Percentiles rank a stretch among this genome's conserved stretches.
Conservation (phyloP, 257 asterid genomes). For the Przewalskia tangutica region DNA sequence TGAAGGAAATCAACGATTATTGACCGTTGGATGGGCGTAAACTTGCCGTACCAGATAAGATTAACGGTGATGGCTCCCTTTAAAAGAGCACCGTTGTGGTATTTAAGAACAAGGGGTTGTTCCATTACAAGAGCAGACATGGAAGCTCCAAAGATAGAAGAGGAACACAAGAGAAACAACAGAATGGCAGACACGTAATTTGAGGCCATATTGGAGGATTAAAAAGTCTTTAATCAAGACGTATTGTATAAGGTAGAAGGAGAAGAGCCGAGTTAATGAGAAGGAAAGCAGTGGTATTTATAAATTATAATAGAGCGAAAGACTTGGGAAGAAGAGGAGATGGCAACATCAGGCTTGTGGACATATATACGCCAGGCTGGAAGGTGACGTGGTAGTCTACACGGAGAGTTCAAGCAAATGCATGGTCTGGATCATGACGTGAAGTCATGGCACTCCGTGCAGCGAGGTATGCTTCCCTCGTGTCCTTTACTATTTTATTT, state of each 20-base stretch:
- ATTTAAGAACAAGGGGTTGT: conserved; percentile 42
- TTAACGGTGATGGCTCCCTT: conserved; percentile 49
- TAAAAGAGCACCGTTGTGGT: conserved; percentile 48
- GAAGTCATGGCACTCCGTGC: too few relatives aligned
- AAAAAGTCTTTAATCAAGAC: not conserved
- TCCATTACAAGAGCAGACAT: conserved; percentile 40
- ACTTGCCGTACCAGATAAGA: conserved; percentile 57
- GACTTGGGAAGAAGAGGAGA: conserved; percentile 9
- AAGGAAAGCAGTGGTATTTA: not conserved
- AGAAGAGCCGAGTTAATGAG: not conserved
- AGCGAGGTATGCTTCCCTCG: too few relatives aligned
- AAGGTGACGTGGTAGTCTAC: conserved; percentile 22
- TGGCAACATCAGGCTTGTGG: conserved; percentile 32
- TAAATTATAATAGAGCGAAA: not conserved
- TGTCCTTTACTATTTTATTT: too few relatives aligned
- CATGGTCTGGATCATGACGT: too few relatives aligned
- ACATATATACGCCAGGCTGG: conserved; percentile 37
- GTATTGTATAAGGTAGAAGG: not conserved
- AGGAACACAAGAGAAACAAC: conserved; percentile 9
- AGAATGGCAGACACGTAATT: conserved; percentile 20
- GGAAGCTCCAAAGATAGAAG: not conserved
- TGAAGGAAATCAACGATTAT: conserved; percentile 52
- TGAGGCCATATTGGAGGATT: conserved; percentile 11
- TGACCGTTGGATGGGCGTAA: conserved; percentile 47
- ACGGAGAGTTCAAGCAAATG: not conserved